A percentile compares a stretch with the other conserved stretches of the same genome.
These are phyloP conservation scores for Coniochaeta sp. DNA, from an alignment of 2,329 filamentous ascomycete species.

Conservation along the genomic window DNA sequence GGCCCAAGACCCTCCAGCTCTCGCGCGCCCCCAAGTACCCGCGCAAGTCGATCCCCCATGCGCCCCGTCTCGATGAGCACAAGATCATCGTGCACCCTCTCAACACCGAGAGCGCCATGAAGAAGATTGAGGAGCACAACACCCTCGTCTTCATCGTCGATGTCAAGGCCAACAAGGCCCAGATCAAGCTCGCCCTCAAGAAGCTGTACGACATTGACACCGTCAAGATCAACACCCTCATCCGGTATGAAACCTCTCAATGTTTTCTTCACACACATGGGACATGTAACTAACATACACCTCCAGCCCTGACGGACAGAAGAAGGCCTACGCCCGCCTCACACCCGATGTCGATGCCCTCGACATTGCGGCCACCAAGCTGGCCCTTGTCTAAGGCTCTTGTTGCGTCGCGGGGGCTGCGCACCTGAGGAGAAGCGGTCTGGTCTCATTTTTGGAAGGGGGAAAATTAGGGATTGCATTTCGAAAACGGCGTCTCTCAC, in stretches of 20 bases:
- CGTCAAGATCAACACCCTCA: conserved; percentile 99
- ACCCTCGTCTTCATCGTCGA: conserved; percentile 97
- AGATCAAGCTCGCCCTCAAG: conserved; percentile 98
- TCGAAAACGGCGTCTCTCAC: conserved; percentile 19
- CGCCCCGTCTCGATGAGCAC: conserved; percentile 90
- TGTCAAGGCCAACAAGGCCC: conserved; percentile 97
- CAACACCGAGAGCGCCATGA: conserved; percentile 99
- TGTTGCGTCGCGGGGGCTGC: conserved; percentile 27
- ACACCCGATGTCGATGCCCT: conserved; percentile 96
- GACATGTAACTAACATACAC: conserved; percentile 9
- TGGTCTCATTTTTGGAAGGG: conserved; percentile 6
- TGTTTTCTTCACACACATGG: background rate
- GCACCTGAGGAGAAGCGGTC: conserved; percentile 31
- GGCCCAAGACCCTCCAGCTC: conserved; percentile 90
- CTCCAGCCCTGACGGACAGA: conserved; percentile 80
- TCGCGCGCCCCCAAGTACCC: conserved; percentile 92
- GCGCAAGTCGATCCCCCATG: conserved; percentile 87
- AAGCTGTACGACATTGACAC: conserved; percentile 98
- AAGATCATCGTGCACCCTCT: conserved; percentile 97
- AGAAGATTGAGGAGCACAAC: conserved; percentile 99
- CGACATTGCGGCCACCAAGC: conserved; percentile 98
- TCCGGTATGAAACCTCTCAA: conserved; percentile 58
- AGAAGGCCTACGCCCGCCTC: conserved; percentile 97
- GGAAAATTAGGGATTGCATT: conserved; percentile 17
- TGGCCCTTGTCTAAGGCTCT: conserved; percentile 79